Conservation (phyloP, 2,329 filamentous ascomycete species). For the Colletotrichum scovillei region DNA sequence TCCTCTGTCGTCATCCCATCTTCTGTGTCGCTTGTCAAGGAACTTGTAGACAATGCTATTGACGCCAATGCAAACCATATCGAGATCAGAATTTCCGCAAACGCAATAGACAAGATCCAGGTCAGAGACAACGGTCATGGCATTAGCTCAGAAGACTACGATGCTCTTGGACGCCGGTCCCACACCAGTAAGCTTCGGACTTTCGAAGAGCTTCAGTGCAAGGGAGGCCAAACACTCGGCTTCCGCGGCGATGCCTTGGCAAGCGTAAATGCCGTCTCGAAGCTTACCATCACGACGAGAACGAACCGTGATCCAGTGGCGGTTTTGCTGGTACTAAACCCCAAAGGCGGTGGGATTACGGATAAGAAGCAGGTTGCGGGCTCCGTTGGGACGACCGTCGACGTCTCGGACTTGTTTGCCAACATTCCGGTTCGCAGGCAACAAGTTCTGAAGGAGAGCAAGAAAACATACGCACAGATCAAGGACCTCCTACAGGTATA, state of each 20-base stretch:
- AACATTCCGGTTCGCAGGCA: slow-evolving; percentile 73
- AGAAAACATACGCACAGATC: slow-evolving; percentile 67
- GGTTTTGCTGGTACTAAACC: slow-evolving; percentile 55
- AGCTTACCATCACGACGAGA: slow-evolving; percentile 72
- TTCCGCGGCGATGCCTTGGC: slow-evolving; percentile 82
- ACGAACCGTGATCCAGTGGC: slow-evolving; percentile 71
- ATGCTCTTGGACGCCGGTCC: slow-evolving; percentile 71
- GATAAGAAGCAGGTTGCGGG: slow-evolving; percentile 56
- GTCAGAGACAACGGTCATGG: slow-evolving; percentile 81
- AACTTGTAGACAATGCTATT: slow-evolving; percentile 81
- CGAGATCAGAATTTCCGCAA: slow-evolving; percentile 71
- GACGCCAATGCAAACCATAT: slow-evolving; percentile 77
- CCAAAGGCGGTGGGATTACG: slow-evolving; percentile 53
- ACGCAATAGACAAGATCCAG: slow-evolving; percentile 76
- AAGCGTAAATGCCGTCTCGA: slow-evolving; percentile 69
- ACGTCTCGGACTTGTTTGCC: slow-evolving; percentile 68
- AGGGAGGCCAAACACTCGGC: slow-evolving; percentile 73
- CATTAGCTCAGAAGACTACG: slow-evolving; percentile 71
- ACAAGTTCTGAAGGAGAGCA: slow-evolving; percentile 65
- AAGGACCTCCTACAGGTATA: slow-evolving; percentile 72
- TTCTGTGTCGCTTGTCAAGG: slow-evolving; percentile 75
- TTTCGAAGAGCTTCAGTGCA: slow-evolving; percentile 69
- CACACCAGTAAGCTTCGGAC: slow-evolving; percentile 79
- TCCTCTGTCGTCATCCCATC: slow-evolving; percentile 70
- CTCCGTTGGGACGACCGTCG: slow-evolving; percentile 77